phyloP scores from a whole-genome alignment of 1,139 yeast genomes.

The Taphrina communis region DNA sequence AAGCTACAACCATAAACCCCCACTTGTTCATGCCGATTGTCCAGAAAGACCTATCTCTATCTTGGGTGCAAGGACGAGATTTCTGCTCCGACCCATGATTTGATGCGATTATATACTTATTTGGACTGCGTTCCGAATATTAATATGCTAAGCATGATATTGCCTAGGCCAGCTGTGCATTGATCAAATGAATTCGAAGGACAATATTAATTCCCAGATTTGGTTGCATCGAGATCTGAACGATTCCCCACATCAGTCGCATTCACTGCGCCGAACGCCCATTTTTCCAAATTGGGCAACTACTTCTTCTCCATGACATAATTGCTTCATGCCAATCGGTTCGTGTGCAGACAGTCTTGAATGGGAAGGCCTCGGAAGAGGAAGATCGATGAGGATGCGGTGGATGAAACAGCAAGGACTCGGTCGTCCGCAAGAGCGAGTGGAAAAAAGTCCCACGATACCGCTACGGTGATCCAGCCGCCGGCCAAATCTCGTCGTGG shows the following conservation, averaged over 20 bases:
- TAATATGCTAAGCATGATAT: too few relatives aligned
- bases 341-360: not conserved
- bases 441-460: not conserved
- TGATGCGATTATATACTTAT: too few relatives aligned
- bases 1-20: too few relatives aligned
- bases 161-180: too few relatives aligned
- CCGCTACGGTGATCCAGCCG: not conserved
- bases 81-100: too few relatives aligned
- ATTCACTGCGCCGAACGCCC: not conserved
- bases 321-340: not conserved
- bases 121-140: too few relatives aligned
- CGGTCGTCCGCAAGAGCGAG: not conserved
- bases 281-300: not conserved
- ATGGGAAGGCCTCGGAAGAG: conserved; percentile 12
- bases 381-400: not conserved
- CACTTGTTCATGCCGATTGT: too few relatives aligned
- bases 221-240: too few relatives aligned
- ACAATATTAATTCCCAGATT: too few relatives aligned
- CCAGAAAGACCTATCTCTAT: too few relatives aligned
- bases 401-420: not conserved
- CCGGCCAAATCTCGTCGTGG: not conserved
- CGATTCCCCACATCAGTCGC: not conserved
- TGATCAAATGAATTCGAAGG: too few relatives aligned
- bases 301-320: conserved; percentile 1
- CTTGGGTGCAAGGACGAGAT: too few relatives aligned